Evolutionary conservation across 2,329 filamentous ascomycete species (phyloP).

Genomic region (Magnaporthales sp.): DNA sequence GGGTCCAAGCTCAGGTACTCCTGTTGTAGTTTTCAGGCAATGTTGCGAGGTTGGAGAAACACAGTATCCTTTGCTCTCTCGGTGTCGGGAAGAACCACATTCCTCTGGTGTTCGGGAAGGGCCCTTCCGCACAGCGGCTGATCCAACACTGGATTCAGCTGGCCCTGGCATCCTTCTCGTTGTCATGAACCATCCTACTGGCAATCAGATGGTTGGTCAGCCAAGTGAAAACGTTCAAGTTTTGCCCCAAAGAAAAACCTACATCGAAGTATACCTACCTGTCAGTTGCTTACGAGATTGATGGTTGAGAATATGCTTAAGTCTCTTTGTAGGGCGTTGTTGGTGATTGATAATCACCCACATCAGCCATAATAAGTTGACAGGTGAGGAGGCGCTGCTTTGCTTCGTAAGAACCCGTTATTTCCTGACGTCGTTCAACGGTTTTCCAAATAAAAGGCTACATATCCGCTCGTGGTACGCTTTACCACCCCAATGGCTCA

Average conservation of each 20-base stretch:
- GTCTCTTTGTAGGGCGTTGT: background rate
- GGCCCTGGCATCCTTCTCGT: background rate
- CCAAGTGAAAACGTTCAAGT: background rate
- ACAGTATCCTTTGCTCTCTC: background rate
- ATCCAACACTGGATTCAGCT: background rate
- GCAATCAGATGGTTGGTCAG: background rate
- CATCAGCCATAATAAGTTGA: background rate
- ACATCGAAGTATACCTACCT: background rate
- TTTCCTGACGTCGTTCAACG: background rate
- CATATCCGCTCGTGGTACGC: background rate
- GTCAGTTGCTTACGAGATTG: background rate
- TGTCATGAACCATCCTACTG: background rate
- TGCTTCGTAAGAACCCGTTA: background rate
- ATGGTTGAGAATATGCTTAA: background rate
- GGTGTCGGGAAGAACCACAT: background rate
- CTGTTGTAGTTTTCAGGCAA: background rate
- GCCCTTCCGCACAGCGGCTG: background rate
- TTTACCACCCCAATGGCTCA: background rate
- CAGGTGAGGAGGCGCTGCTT: background rate
- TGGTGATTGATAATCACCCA: background rate
- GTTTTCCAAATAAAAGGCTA: background rate
- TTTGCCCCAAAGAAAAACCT: background rate
- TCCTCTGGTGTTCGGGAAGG: background rate
- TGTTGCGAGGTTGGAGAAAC: background rate
- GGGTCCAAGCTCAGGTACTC: background rate